Evolutionary conservation across 1,139 yeast species (phyloP), one percentile per base, ranked within the genome.

Genomic region (Pichiaceae sp.): DNA sequence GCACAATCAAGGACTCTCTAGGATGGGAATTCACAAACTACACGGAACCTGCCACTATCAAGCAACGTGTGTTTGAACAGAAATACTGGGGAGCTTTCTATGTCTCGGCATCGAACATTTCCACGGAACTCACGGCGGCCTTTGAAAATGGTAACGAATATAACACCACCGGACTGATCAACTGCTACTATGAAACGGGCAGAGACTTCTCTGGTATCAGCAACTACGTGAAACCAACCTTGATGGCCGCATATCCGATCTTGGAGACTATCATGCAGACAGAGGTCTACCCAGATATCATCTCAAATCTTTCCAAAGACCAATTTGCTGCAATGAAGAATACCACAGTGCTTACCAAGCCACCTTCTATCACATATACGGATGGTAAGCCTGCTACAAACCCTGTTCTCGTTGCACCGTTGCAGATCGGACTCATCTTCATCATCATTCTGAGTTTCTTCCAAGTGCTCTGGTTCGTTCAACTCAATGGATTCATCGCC

Each of bases 361-460:
- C 73, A 4, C 56, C 74, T 3, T 45, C 46, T 1, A 67, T 76
- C 43, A 33, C 47, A 3, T 59, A 50, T 35, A 41, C 50, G 8
- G 89, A 81, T 54, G 56, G 64, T 36, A 64, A 68, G 19, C 83
- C 85, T 1, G 66, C 60, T 41, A 57, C 59, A 2, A 63, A 74
- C 45, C 62, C 72, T 2, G 75, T 71, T 3, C 53, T 78, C 18
- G 48, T 68, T 17, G 86, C 85, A 1, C 85, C 89, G 2, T 57
- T 75, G 4, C 85, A 80, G 54, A 78, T 83, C 45, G 95, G 95
- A 35, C 65, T 81, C 40, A 81, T 85, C 56, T 84, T 75, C 57
- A 65, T 80, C 54, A 71, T 85, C 46, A 77, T 85, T 56, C 59
- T 83, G 39, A 76, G 94, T 2, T 60, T 62, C 41, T 64, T 63